phyloP scores from a whole-genome alignment of 495 filamentous ascomycete species.

The Aspergillus campestris region DNA sequence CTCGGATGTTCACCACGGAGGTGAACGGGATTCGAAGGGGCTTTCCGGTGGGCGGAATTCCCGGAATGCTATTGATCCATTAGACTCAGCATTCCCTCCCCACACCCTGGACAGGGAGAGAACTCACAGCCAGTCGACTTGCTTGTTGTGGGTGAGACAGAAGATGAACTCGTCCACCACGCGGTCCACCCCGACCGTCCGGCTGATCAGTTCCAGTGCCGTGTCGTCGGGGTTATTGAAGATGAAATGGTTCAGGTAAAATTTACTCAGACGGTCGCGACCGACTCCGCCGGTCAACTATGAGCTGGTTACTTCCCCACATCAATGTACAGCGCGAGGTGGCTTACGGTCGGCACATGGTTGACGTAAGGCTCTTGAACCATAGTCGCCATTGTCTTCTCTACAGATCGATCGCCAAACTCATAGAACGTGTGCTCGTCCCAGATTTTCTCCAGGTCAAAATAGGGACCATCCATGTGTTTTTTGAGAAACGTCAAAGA shows the following conservation, averaged over 20 bases:
- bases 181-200: conserved; percentile 53
- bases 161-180: conserved; percentile 51
- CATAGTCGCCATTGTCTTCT: conserved; percentile 47
- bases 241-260: conserved; percentile 70
- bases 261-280: conserved; percentile 48
- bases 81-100: conserved; percentile 57
- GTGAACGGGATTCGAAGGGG: conserved; percentile 61
- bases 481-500: conserved; percentile 25
- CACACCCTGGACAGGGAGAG: conserved; percentile 25
- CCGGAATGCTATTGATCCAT: conserved; percentile 42
- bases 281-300: conserved; percentile 66
- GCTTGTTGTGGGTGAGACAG: conserved; percentile 56
- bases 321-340: neutral
- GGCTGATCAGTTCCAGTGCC: conserved; percentile 57
- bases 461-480: conserved; percentile 31
- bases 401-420: conserved; percentile 31
- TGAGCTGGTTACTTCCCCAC: neutral
- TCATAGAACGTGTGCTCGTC: conserved; percentile 46
- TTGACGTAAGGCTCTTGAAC: conserved; percentile 53
- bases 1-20: conserved; percentile 65
- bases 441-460: conserved; percentile 52
- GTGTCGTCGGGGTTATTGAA: conserved; percentile 59
- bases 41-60: conserved; percentile 60
- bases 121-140: conserved; percentile 60
- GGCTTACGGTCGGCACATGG: conserved; percentile 42